Evolutionary conservation across 371 early-diverging fungal genomes (phyloP), one percentile per base, ranked within the genome.

Genomic region (Apophysomyces sp.): DNA sequence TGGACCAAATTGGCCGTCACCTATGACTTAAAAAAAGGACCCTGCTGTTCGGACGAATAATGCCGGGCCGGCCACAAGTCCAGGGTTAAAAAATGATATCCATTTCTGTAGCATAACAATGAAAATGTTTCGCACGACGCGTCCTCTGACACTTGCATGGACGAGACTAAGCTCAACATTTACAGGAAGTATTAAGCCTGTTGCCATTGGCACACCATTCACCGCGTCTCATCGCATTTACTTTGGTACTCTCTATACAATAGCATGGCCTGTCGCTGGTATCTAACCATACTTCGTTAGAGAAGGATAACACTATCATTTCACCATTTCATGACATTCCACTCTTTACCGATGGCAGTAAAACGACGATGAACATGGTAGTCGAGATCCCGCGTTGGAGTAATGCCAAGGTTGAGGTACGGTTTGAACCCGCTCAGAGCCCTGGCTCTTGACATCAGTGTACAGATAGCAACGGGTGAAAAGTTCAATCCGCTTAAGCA

Each of bases 241-340:
- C 24, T 21, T 44, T 21, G 21, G 49, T 44, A 44, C 4, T n/a
- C n/a, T n/a, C n/a, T n/a, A n/a, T n/a, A n/a, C n/a, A n/a, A n/a
- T n/a, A n/a, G n/a, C n/a, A n/a, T n/a, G n/a, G n/a, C n/a, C n/a
- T n/a, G n/a, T 21, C 24, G 21, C 27, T 5, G 21, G 9, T 21
- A 4, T 18, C 21, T 44, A 44, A 44, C 4, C 9, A 9, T 24
- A 7, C 7, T 52, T 8, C 34, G 24, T 2, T 70, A 89, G 87
- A 87, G 78, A 86, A 84, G 72, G 78, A 91, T 62, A 91, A 90
- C 40, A 69, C 68, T 18, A 68, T 83, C 13, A 81, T 99, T 63
- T 98, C 99, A 26, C 95, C 98, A 41, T 99, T 99, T 84, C 99
- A 99, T 82, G 99, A 99, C 81, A 96, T 99, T 75, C 98, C 99